phyloP scores from a whole-genome alignment of 2,329 filamentous ascomycete genomes.

The Penicillium olsonii region DNA sequence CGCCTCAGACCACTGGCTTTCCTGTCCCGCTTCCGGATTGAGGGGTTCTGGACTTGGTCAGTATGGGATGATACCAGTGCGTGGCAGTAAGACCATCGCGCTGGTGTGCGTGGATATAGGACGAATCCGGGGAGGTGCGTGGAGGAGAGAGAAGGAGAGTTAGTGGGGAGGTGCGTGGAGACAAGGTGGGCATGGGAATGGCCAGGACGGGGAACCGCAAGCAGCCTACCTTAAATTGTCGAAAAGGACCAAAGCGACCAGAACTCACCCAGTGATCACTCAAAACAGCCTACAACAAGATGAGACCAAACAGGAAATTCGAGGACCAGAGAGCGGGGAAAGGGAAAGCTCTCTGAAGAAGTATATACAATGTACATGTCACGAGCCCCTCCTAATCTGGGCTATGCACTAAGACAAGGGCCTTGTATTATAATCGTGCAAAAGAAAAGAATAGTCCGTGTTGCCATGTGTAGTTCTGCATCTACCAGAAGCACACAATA shows the following conservation, averaged over 20 bases:
- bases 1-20: background rate
- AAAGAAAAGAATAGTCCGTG: background rate
- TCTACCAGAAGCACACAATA: background rate
- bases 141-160: background rate
- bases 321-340: background rate
- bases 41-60: background rate
- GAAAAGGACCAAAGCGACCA: background rate
- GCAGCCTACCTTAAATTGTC: background rate
- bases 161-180: background rate
- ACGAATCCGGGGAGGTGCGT: background rate
- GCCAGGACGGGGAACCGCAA: background rate
- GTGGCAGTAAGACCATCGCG: background rate
- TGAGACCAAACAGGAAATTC: background rate
- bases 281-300: background rate
- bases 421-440: background rate
- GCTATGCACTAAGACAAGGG: background rate
- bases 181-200: background rate
- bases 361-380: slow-evolving; percentile 15
- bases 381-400: slow-evolving; percentile 13
- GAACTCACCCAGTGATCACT: too few species aligned
- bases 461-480: background rate
- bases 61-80: background rate
- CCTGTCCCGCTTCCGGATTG: background rate
- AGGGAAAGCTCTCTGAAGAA: background rate
- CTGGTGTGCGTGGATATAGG: background rate